Evolutionary conservation across 2,329 filamentous ascomycete genomes (phyloP), one percentile per base, ranked within the genome.

Genomic region (Paecilomyces dactylethromorphus): DNA sequence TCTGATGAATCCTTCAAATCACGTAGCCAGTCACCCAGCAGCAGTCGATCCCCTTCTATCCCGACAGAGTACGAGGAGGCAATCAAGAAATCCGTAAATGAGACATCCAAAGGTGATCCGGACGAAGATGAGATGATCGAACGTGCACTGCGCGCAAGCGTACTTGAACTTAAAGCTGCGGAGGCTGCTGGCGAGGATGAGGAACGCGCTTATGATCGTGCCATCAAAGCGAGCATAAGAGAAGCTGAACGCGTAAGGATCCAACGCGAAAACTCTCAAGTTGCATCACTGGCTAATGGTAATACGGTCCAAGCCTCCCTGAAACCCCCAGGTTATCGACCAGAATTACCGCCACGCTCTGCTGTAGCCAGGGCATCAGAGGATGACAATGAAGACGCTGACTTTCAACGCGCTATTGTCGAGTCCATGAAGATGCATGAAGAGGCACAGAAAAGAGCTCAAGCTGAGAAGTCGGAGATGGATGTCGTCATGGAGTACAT

Each of bases 401-500:
- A 70, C 8, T 60, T 71, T n/a, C 66, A 69, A 56, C 62, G 65
- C 32, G 72, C 68, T 3, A 63, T 73, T 15, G 60, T 56, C 5
- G 66, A 59, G 32, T 64, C 60, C 21, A 54, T 49, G 53, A 58
- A 59, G 32, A 67, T 69, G 64, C 65, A 71, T 69, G 66, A 71
- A 73, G 70, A 70, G 56, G 79, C 82, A 26, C 72, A 78, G 53
- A 73, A 81, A 56, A 65, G 85, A 3, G 72, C 76, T 45, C 77
- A 60, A 72, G 10, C 82, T 78, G 1, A 68, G 57, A 79, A 74
- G 67, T 83, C 80, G 0, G 89, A 92, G 68, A 88, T 92, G 69
- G 84, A 91, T 58, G 85, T 89, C 59, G 84, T 92, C 8, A 72
- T 92, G 69, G 88, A 91, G 66, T 91, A 90, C 71, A 82, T 91